Evolutionary conservation across 192 early-diverging fungal species (phyloP).

Genomic region (Coemansia sp.): DNA sequence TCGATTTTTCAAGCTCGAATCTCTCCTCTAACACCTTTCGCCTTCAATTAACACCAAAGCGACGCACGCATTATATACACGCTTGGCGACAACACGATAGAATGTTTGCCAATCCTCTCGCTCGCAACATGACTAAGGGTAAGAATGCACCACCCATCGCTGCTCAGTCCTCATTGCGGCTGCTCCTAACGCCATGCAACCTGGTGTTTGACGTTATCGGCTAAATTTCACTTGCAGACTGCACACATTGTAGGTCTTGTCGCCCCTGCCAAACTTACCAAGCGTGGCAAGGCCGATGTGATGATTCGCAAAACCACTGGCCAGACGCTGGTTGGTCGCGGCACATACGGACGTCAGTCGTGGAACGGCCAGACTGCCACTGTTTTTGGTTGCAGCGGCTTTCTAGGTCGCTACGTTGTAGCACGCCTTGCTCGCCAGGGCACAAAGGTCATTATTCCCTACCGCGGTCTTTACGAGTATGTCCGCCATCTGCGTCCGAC

Average conservation of each 20-base stretch:
- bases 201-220: background rate
- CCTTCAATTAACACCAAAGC: too few relatives aligned
- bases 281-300: constrained; percentile 52
- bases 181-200: too few relatives aligned
- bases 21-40: too few relatives aligned
- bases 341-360: constrained; percentile 72
- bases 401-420: constrained; percentile 92
- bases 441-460: constrained; percentile 87
- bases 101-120: constrained; percentile 29
- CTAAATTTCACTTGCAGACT: background rate
- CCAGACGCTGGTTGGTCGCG: constrained; percentile 56
- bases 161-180: background rate
- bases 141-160: constrained; percentile 1
- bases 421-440: constrained; percentile 89
- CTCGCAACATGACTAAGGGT: constrained; percentile 27
- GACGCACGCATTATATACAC: background rate
- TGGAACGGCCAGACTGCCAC: constrained; percentile 86
- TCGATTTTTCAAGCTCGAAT: too few relatives aligned
- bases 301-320: constrained; percentile 44
- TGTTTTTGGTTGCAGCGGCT: constrained; percentile 94
- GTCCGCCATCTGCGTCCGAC: constrained; percentile 84
- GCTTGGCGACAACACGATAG: background rate
- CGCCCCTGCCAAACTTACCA: constrained; percentile 22
- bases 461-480: constrained; percentile 82
- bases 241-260: constrained; percentile 29